A percentile compares a stretch with the other conserved stretches of the same genome.
Conservation (phyloP, 2,329 filamentous ascomycete genomes). For the Cordyceps cicadae region DNA sequence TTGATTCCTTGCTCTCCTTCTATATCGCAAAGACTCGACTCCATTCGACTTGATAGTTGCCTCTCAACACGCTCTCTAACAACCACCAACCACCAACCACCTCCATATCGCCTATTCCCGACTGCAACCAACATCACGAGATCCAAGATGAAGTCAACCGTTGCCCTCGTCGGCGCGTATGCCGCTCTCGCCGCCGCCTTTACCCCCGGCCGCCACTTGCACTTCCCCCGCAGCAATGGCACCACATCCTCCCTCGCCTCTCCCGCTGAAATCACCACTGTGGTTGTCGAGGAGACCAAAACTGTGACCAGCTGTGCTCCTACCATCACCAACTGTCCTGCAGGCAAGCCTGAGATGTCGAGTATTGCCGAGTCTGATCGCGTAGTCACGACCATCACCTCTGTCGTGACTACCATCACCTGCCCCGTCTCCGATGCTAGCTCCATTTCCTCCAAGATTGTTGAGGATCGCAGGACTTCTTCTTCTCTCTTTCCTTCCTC, state of each 20-base stretch:
- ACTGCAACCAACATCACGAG: slow-evolving; percentile 22
- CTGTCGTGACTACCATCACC: slow-evolving; percentile 33
- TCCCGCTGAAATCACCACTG: slow-evolving; percentile 25
- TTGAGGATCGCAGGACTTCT: slow-evolving; percentile 25
- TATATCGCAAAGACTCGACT: background rate
- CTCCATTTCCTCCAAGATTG: slow-evolving; percentile 32
- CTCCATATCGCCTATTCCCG: background rate
- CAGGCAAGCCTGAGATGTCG: slow-evolving; percentile 25
- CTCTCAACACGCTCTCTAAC: slow-evolving; percentile 15
- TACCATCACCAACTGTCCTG: slow-evolving; percentile 49
- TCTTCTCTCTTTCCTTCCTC: background rate
- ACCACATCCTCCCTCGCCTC: slow-evolving; percentile 12
- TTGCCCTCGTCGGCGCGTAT: slow-evolving; percentile 36
- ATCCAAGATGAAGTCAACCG: slow-evolving; percentile 45
- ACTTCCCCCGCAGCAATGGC: slow-evolving; percentile 15
- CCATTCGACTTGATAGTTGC: background rate
- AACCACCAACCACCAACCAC: slow-evolving; percentile 12
- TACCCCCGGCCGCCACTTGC: slow-evolving; percentile 14
- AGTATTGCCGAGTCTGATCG: slow-evolving; percentile 28
- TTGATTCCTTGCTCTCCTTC: background rate
- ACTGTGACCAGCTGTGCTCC: slow-evolving; percentile 50
- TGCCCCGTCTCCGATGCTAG: slow-evolving; percentile 37
- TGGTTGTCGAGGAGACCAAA: slow-evolving; percentile 46
- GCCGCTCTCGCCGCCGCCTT: slow-evolving; percentile 36
- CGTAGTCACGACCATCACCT: slow-evolving; percentile 28